Evolutionary conservation across 2,329 filamentous ascomycete species (phyloP).

Genomic region (Colletotrichum plurivorum): DNA sequence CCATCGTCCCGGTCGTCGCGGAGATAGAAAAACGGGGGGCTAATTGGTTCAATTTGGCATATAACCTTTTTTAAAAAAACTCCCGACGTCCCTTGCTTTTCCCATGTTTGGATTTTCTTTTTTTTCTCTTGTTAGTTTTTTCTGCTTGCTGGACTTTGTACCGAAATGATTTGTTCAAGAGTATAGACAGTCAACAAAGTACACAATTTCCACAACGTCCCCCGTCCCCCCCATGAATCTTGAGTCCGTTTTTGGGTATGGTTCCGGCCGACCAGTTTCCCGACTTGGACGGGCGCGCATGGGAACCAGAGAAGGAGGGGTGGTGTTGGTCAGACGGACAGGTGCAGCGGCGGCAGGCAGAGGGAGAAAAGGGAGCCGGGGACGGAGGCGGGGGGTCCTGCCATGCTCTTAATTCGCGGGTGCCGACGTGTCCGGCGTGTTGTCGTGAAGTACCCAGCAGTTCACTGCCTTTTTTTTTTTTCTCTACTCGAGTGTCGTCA

Average conservation of each 20-base stretch:
- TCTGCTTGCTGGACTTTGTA: not conserved
- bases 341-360: not conserved
- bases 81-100: not conserved
- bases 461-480: not conserved
- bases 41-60: slow-evolving; percentile 31
- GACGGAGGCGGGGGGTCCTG: too few relatives aligned
- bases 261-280: not conserved
- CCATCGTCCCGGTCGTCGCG: not conserved
- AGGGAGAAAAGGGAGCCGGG: too few relatives aligned
- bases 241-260: not conserved
- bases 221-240: not conserved
- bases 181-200: slow-evolving; percentile 21
- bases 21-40: not conserved
- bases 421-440: not conserved
- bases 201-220: not conserved
- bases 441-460: not conserved
- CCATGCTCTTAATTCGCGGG: not conserved
- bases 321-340: not conserved
- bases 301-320: not conserved
- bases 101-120: not conserved
- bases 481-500: not conserved
- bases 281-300: not conserved
- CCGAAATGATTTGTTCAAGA: slow-evolving; percentile 25
- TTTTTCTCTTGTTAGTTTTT: not conserved
- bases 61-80: slow-evolving; percentile 18